Base-by-base conservation (phyloP, 176 grass and related monocot genomes). In the Musa schizocarpa region DNA sequence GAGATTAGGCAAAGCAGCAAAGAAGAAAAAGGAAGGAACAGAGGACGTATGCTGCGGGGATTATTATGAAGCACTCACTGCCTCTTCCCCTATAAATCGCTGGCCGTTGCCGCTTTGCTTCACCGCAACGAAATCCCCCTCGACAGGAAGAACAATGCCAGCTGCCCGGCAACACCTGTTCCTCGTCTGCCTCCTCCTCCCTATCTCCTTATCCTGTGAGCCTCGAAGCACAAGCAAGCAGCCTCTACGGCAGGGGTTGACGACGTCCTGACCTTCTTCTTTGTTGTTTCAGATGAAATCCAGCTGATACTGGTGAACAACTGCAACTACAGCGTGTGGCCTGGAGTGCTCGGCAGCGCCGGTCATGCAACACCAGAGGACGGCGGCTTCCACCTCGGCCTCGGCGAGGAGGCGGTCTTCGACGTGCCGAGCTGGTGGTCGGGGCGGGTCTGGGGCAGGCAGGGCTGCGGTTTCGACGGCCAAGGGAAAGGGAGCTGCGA, bases 301-400 rank as follows among this genome's bases (percentile, higher is more conserved):
- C 94, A 97, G 78, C 84, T 97, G 13, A 97, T 97, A 22, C 0
- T 97, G 52, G 94, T 97, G 71, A 97, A 97, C 90, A 97, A 97
- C 87, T 97, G 94, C 83, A 78, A 75, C 8, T 79, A 93, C 54
- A 86, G 85, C 6, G 80, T 97, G 66, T 97, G 94, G 94, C 94
- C 94, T 1, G 94, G 86, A 5, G 14, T 97, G 1, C 82, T 92
- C 17, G 94, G 88, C 84, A 85, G 79, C 75, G 24, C 83, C 0
- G 90, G 90, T 1, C 88, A 89, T 63, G 56, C 88, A 0, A 85
- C 90, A 21, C 94, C 90, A 13, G 78, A 90, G 75, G 80, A 85
- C 0, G 94, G 94, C 19, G 94, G 94, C 2, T 93, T 97, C 77
- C 83, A 88, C 80, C 86, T 97, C 1, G 83, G 9, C 63, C 20